A percentile compares a stretch with the other conserved stretches of the same genome.
These are phyloP conservation scores for Oryza glaberrima DNA, from an alignment of 176 grass and related monocot genomes.

Conservation along the genomic window DNA sequence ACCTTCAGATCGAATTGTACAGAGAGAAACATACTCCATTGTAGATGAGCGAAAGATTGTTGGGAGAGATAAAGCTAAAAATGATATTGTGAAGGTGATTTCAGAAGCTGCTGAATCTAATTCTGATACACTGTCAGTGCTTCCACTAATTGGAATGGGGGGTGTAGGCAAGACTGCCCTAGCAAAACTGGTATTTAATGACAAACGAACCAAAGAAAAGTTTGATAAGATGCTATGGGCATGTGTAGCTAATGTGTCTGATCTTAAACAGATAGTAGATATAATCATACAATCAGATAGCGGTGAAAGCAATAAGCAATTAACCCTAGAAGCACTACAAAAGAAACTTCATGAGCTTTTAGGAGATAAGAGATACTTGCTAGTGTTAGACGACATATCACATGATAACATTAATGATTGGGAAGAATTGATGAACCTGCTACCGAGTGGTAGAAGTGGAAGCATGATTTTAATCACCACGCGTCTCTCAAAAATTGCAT, in stretches of 20 bases:
- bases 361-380: conserved; percentile 4
- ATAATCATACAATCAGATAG: background rate
- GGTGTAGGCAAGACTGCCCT: conserved; percentile 11
- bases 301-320: background rate
- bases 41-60: background rate
- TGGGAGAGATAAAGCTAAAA: background rate
- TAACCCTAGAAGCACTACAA: background rate
- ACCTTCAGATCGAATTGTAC: background rate
- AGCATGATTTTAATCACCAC: conserved; percentile 20
- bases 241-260: background rate
- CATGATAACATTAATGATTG: background rate
- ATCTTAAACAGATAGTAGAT: background rate
- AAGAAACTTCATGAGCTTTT: conserved; percentile 3
- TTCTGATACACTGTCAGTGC: background rate
- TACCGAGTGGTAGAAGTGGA: background rate
- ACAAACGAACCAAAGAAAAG: background rate
- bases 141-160: conserved; percentile 3
- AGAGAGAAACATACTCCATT: background rate
- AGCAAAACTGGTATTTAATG: conserved; percentile 20
- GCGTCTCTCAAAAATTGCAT: background rate
- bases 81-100: background rate
- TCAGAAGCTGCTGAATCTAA: background rate
- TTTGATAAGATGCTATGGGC: conserved; percentile 6
- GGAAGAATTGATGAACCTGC: background rate
- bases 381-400: conserved; percentile 30